Evolutionary conservation across 257 asterid genomes (phyloP).

Genomic region (Primulina tabacum): DNA sequence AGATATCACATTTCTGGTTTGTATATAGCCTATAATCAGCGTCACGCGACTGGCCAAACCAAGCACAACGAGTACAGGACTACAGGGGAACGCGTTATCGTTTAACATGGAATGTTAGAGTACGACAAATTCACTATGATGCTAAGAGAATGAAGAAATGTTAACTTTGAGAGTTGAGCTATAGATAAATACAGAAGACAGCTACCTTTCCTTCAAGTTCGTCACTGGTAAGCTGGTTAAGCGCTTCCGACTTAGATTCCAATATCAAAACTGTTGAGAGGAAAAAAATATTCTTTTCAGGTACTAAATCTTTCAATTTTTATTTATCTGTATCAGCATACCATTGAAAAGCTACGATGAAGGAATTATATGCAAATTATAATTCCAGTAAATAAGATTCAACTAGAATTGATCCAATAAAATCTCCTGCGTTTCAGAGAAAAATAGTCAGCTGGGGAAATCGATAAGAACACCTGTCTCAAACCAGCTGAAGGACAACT

Average conservation of each 20-base stretch:
- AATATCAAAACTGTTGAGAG: constrained; percentile 64
- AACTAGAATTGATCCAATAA: background rate
- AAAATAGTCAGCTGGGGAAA: background rate
- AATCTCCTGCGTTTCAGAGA: background rate
- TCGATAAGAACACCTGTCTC: background rate
- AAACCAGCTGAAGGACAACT: background rate
- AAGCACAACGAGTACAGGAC: background rate
- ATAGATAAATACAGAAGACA: constrained; percentile 2
- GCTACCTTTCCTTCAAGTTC: constrained; percentile 96
- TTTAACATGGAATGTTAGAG: background rate
- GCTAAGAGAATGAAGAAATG: background rate
- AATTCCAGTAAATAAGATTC: background rate
- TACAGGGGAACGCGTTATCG: too few relatives aligned
- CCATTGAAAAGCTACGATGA: background rate
- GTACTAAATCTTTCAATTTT: background rate
- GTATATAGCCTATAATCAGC: background rate
- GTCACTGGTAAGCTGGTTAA: constrained; percentile 68
- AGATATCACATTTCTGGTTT: background rate
- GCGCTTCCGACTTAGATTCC: constrained; percentile 96
- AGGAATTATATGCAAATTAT: background rate
- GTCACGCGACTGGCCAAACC: background rate
- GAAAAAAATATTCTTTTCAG: constrained; percentile 20
- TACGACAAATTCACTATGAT: background rate
- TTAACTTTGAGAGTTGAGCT: background rate
- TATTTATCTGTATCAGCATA: background rate